phyloP scores from a whole-genome alignment of 2,329 filamentous ascomycete species.

The Chalaropsis thielavioides region DNA sequence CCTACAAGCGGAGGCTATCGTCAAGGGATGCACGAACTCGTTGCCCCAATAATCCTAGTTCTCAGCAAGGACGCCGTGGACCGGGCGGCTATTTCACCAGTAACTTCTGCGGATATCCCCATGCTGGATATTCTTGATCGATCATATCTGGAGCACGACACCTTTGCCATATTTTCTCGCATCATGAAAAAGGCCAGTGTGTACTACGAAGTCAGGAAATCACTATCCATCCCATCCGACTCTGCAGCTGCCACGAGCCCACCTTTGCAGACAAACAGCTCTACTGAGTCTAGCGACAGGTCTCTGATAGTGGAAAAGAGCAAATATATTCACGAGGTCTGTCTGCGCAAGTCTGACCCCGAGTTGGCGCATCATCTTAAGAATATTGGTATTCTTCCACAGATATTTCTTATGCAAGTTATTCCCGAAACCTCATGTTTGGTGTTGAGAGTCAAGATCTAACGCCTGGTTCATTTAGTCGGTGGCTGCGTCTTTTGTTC shows the following conservation, averaged over 20 bases:
- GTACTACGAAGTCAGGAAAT: slow-evolving; percentile 58
- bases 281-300: slow-evolving; percentile 21
- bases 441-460: background rate
- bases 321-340: slow-evolving; percentile 70
- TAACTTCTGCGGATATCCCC: slow-evolving; percentile 20
- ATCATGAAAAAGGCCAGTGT: slow-evolving; percentile 77
- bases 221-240: background rate
- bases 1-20: slow-evolving; percentile 75
- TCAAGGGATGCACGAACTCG: slow-evolving; percentile 96
- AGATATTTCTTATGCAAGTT: slow-evolving; percentile 81
- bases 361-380: slow-evolving; percentile 68
- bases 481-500: slow-evolving; percentile 88
- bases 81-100: slow-evolving; percentile 19
- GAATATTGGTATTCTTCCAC: slow-evolving; percentile 77
- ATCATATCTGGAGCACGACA: slow-evolving; percentile 72
- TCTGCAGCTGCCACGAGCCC: slow-evolving; percentile 22
- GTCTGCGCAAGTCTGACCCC: slow-evolving; percentile 66
- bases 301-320: slow-evolving; percentile 75
- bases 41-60: slow-evolving; percentile 78
- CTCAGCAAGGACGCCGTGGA: slow-evolving; percentile 58
- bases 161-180: slow-evolving; percentile 69
- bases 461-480: slow-evolving; percentile 33
- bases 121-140: slow-evolving; percentile 57
- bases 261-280: slow-evolving; percentile 14
- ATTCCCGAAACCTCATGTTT: background rate